Evolutionary conservation across 2,329 filamentous ascomycete genomes (phyloP).

Genomic region (Acarospora socialis): DNA sequence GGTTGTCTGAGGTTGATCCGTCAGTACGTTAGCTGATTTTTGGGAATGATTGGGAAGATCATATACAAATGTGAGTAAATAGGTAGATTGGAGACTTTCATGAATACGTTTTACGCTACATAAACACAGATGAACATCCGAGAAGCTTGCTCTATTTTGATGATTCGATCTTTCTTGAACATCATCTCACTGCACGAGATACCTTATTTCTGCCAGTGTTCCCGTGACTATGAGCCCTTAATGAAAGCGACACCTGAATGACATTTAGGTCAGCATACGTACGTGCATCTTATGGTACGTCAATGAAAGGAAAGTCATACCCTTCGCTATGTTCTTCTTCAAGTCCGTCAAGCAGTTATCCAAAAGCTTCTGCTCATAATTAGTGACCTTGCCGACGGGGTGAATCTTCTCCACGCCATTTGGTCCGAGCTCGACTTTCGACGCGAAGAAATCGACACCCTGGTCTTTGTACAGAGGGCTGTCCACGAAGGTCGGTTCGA

Average conservation of each 20-base stretch:
- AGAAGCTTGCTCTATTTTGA: too few relatives aligned
- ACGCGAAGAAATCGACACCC: slow-evolving; percentile 94
- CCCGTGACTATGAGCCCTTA: too few relatives aligned
- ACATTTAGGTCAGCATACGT: slow-evolving; percentile 7
- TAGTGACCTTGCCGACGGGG: slow-evolving; percentile 70
- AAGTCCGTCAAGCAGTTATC: slow-evolving; percentile 61
- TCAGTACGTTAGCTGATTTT: too few relatives aligned
- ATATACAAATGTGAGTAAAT: too few relatives aligned
- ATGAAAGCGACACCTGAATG: slow-evolving; percentile 42
- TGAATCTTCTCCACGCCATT: slow-evolving; percentile 91
- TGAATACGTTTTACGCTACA: too few relatives aligned
- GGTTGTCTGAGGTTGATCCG: too few relatives aligned
- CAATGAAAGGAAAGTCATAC: slow-evolving; percentile 26
- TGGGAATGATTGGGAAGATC: too few relatives aligned
- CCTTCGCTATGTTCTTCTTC: slow-evolving; percentile 82
- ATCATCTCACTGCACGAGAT: too few relatives aligned
- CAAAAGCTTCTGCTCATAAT: slow-evolving; percentile 77
- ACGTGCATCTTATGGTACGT: neutral
- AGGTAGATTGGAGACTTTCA: too few relatives aligned
- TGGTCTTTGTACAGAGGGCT: slow-evolving; percentile 97
- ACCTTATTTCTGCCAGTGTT: too few relatives aligned
- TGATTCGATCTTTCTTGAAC: too few relatives aligned
- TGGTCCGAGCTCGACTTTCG: slow-evolving; percentile 88
- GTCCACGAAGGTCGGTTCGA: slow-evolving; percentile 95
- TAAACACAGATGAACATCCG: too few relatives aligned